phyloP scores from a whole-genome alignment of 768 basidiomycete genomes.

The Termitomyces sp. region DNA sequence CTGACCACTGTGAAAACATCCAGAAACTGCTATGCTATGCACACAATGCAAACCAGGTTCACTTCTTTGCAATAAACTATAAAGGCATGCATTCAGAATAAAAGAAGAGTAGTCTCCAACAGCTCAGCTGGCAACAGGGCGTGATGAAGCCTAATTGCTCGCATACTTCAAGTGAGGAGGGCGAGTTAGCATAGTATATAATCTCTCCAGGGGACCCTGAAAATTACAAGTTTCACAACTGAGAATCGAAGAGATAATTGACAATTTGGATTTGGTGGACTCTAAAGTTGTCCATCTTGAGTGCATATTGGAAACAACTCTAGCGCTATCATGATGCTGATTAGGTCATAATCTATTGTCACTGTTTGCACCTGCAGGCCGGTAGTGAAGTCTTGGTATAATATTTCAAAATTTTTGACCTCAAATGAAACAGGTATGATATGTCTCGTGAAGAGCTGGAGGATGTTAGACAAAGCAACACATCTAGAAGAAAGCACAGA shows the following conservation, averaged over 20 bases:
- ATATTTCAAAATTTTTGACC: conserved; percentile 69
- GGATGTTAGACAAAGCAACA: background rate
- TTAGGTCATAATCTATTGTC: conserved; percentile 19
- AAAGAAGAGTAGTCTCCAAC: too few relatives aligned
- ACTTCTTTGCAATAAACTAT: too few relatives aligned
- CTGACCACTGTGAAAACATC: too few relatives aligned
- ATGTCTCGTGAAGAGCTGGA: conserved; percentile 68
- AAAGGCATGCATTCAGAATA: too few relatives aligned
- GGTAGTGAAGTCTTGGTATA: conserved; percentile 62
- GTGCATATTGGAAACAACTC: conserved; percentile 10
- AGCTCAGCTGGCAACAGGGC: too few relatives aligned
- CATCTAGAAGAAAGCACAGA: background rate
- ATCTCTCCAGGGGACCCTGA: background rate
- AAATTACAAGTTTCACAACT: too few relatives aligned
- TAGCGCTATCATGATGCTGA: conserved; percentile 11
- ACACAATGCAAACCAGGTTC: too few relatives aligned
- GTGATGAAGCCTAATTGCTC: too few relatives aligned
- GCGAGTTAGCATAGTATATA: too few relatives aligned
- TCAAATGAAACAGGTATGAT: conserved; percentile 76
- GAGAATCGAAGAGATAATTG: background rate
- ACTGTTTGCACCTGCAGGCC: conserved; percentile 75
- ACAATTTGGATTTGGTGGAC: background rate
- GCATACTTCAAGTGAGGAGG: too few relatives aligned
- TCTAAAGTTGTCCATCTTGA: conserved; percentile 3
- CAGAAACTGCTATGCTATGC: too few relatives aligned